Conservation (phyloP, 2,329 filamentous ascomycete genomes). For the Penicillium digitatum region DNA sequence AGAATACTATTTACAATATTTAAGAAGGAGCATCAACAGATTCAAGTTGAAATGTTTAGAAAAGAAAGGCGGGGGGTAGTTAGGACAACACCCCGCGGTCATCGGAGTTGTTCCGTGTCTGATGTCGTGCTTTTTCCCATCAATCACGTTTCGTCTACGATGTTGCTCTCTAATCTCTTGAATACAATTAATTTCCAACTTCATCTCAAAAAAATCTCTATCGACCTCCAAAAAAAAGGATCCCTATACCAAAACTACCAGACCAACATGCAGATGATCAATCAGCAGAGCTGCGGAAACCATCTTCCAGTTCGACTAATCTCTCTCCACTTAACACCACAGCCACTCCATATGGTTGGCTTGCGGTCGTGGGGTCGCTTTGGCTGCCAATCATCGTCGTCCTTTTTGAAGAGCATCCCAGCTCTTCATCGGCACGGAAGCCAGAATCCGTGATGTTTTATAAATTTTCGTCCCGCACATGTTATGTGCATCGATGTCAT, state of each 20-base stretch:
- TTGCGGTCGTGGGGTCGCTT: neutral
- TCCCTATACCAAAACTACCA: neutral
- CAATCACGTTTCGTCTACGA: slow-evolving; percentile 14
- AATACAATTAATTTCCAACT: neutral
- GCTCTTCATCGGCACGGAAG: slow-evolving; percentile 25
- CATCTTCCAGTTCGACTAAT: slow-evolving; percentile 2
- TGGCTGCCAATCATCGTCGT: slow-evolving; percentile 8
- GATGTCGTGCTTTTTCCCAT: slow-evolving; percentile 16
- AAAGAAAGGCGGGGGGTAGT: neutral
- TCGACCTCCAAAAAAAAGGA: neutral
- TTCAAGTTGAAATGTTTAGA: neutral
- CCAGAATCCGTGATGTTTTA: slow-evolving; percentile 30
- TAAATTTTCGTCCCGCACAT: slow-evolving; percentile 3
- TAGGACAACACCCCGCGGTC: slow-evolving; percentile 9
- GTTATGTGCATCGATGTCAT: neutral
- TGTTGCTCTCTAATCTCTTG: too few relatives aligned
- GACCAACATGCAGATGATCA: neutral
- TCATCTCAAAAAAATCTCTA: neutral
- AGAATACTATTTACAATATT: neutral
- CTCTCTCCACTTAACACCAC: slow-evolving; percentile 10
- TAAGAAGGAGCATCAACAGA: neutral
- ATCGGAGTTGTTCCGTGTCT: slow-evolving; percentile 2
- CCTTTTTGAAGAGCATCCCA: slow-evolving; percentile 1
- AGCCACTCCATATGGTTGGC: slow-evolving; percentile 4
- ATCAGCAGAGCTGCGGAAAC: slow-evolving; percentile 6